Base-by-base conservation (phyloP, 352 stramenopile genomes). In the Nothophytophthora sp. region DNA sequence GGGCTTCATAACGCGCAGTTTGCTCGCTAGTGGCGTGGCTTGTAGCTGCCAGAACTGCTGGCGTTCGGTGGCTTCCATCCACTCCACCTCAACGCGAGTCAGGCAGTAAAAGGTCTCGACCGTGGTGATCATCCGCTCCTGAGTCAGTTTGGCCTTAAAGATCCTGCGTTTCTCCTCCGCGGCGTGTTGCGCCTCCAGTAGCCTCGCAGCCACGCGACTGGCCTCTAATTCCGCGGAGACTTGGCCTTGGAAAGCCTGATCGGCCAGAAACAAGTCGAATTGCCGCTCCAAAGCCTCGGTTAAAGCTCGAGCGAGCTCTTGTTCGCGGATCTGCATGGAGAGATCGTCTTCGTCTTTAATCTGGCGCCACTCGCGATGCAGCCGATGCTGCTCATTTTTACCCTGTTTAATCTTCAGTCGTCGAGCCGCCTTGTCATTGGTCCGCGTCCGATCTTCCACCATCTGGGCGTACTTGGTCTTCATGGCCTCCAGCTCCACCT, bases 391-490 rank as follows among this genome's bases (percentile, higher is more conserved):
- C 25, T 92, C 82, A 16, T 88, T 86, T 52, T 92, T 92, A 13
- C 80, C 77, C 3, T 73, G 47, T 44, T 92, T 92, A 38, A 92
- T 92, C 42, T 92, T 77, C 2, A 89, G 59, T 2, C 82, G 76
- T 4, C 82, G 79, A 3, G 77, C 77, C 0, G 71, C 76, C 39
- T 86, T 88, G 30, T 89, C 78, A 24, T 80, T 89, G 7, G 70
- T 37, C n/a, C 67, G 63, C 29, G 75, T 81, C 1, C 72, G 59
- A 22, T 91, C 80, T 10, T 85, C 75, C 3, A 85, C 37, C 66
- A 89, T 80, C 34, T 82, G 73, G 3, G 81, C 66, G 38, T 90
- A 92, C 36, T 90, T 90, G 0, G 75, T 73, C 34, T 91, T 86
- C 76, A 89, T 88, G 0, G 66, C 64, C 41, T 92, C 77, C 0